phyloP scores from a whole-genome alignment of 1,139 yeast species.

The Candida mesenterica region DNA sequence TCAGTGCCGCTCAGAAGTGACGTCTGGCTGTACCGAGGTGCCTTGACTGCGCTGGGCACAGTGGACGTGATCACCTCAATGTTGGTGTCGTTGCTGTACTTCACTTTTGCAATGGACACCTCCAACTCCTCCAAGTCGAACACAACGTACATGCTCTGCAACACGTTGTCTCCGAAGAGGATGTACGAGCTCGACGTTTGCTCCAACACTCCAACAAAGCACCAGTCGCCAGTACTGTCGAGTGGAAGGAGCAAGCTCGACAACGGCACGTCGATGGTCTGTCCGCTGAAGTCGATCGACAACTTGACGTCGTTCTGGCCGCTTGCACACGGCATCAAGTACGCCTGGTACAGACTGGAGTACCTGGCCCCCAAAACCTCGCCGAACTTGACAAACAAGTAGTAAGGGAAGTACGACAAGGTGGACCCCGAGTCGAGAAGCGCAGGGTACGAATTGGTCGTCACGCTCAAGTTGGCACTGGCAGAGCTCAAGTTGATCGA shows the following conservation, averaged over 20 bases:
- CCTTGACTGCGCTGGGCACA: slow-evolving; percentile 47
- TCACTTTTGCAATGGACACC: slow-evolving; percentile 21
- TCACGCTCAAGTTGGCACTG: slow-evolving; percentile 8
- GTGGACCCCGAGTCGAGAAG: slow-evolving; percentile 29
- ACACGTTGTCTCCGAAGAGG: slow-evolving; percentile 18
- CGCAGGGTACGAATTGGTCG: slow-evolving; percentile 13
- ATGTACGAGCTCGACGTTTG: slow-evolving; percentile 4
- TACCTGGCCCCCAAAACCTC: slow-evolving; percentile 32
- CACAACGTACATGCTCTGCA: slow-evolving; percentile 22
- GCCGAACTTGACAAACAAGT: slow-evolving; percentile 28
- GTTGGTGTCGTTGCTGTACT: slow-evolving; percentile 11
- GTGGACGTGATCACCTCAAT: slow-evolving; percentile 31
- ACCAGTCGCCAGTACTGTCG: slow-evolving; percentile 13
- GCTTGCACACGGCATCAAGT: slow-evolving; percentile 12
- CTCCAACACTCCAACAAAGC: slow-evolving; percentile 30
- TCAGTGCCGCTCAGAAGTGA: slow-evolving; percentile 6
- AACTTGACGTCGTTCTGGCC: slow-evolving; percentile 12
- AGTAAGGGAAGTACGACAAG: slow-evolving; percentile 32
- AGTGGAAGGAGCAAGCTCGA: slow-evolving; percentile 27
- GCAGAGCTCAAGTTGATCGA: slow-evolving; percentile 13
- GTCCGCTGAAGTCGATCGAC: slow-evolving; percentile 53
- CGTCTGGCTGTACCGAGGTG: slow-evolving; percentile 34
- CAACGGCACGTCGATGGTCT: slow-evolving; percentile 45
- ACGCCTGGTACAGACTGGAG: slow-evolving; percentile 27
- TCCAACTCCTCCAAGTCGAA: slow-evolving; percentile 19